These are phyloP conservation scores for Glaciozyma antarctica DNA, from an alignment of 768 basidiomycete species.

Conservation along the genomic window DNA sequence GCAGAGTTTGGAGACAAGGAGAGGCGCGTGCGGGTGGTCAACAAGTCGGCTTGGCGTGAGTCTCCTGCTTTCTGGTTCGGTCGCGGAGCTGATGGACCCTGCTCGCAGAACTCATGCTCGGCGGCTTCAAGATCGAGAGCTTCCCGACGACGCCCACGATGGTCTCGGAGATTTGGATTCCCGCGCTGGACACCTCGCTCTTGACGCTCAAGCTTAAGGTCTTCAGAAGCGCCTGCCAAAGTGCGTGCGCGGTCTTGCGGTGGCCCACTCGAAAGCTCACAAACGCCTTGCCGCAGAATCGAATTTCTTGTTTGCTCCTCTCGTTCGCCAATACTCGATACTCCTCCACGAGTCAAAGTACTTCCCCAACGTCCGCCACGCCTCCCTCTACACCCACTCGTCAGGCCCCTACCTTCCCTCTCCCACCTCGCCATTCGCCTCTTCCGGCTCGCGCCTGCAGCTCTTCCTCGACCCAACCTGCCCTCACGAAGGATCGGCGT, in stretches of 20 bases:
- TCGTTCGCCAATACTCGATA: conserved; percentile 57
- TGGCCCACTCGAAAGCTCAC: neutral
- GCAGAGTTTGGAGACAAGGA: conserved; percentile 17
- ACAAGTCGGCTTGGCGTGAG: conserved; percentile 10
- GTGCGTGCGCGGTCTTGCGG: neutral
- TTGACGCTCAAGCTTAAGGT: conserved; percentile 14
- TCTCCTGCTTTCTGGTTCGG: neutral
- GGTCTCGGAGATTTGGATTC: conserved; percentile 16
- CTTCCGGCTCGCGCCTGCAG: conserved; percentile 33
- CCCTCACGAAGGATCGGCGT: conserved; percentile 20
- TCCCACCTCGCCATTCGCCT: conserved; percentile 32
- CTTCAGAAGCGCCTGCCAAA: conserved; percentile 7
- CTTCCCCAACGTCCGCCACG: conserved; percentile 44
- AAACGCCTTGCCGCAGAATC: conserved; percentile 1
- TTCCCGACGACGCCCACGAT: neutral
- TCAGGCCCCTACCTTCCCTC: conserved; percentile 55
- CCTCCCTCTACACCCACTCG: conserved; percentile 56
- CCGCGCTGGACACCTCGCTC: conserved; percentile 19
- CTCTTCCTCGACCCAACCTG: conserved; percentile 33
- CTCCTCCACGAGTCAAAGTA: conserved; percentile 60
- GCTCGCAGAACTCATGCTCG: conserved; percentile 8
- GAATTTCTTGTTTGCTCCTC: conserved; percentile 49
- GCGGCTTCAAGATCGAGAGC: neutral
- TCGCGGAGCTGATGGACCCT: neutral
- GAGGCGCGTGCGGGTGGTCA: conserved; percentile 7